Conservation (phyloP, 2,329 filamentous ascomycete species). For the Xylaria multiplex region DNA sequence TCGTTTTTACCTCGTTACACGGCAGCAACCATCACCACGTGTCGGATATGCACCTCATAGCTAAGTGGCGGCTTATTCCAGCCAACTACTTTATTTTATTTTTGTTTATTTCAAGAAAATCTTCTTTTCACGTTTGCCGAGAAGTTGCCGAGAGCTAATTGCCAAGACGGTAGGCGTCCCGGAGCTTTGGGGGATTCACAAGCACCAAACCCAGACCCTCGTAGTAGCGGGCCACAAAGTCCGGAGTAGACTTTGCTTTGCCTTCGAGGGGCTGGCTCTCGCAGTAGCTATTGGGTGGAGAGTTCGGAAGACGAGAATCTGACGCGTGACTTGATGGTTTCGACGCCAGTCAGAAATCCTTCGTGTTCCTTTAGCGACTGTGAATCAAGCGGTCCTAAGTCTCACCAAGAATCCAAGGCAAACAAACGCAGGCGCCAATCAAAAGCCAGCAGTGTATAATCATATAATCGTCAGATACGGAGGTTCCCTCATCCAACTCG, state of each 20-base stretch:
- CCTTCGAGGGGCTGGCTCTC: background rate
- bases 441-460: constrained; percentile 1
- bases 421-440: constrained; percentile 12
- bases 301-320: background rate
- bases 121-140: constrained; percentile 12
- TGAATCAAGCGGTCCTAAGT: too few species aligned
- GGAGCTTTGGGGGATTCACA: background rate
- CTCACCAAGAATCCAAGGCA: too few species aligned
- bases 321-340: constrained; percentile 15
- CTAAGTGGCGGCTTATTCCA: constrained; percentile 26
- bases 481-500: constrained; percentile 6
- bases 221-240: constrained; percentile 1
- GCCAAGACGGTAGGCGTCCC: constrained; percentile 26
- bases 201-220: background rate
- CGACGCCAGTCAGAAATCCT: constrained; percentile 27
- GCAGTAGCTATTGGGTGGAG: background rate
- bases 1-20: constrained; percentile 27
- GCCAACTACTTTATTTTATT: constrained; percentile 22
- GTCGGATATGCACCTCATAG: constrained; percentile 29
- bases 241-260: constrained; percentile 10
- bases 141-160: constrained; percentile 4
- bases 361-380: background rate
- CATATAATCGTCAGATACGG: constrained; percentile 2
- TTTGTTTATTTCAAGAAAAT: background rate
- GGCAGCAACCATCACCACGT: constrained; percentile 32